Base-by-base conservation (phyloP, 768 basidiomycete genomes). In the Sistotremastrum suecicum region DNA sequence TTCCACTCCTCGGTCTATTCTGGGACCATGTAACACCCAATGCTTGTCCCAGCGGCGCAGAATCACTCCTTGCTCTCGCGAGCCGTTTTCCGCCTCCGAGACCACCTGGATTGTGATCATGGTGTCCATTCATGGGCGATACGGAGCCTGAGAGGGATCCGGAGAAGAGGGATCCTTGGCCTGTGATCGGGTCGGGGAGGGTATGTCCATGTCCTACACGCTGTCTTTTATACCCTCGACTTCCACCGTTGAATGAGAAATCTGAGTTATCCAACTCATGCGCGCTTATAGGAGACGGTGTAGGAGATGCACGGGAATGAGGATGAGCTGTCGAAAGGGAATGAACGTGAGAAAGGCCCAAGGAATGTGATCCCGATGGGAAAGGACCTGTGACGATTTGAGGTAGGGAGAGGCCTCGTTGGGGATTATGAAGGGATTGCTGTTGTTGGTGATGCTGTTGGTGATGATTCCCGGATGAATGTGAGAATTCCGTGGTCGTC, bases 51-150 rank as follows among this genome's bases (percentile, higher is more conserved):
- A 83, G 60, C 36, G 80, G 80, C 11, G 80, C 75, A 33, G 74
- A 76, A 54, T 83, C 80, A 54, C 78, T 80, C 54, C 80, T 61
- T 33, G 78, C 78, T n/a, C 80, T 67, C 43, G 69, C 66, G 41
- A 66, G 56, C 57, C 68, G 69, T 60, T 70, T 69, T 35, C 52
- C 51, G 20, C 20, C 20, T 20, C 20, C 20, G 20, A 20, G 20
- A 20, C 20, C 20, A 20, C 20, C 43, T 54, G 54, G 48, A 48
- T 58, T 50, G 54, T 54, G 10, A 52, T 51, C n/a, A 45, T 37
- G 7, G 37, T 51, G 11, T 37, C 48, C 3, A 37, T 47, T 38
- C 42, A 43, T 39, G 42, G 44, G 42, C 41, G 47, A 31, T 10
- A 38, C n/a, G 30, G 35, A 8, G 11, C 34, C 44, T 52, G 45